phyloP scores from a whole-genome alignment of 371 early-diverging fungal species.

The Dichotomocladium elegans region DNA sequence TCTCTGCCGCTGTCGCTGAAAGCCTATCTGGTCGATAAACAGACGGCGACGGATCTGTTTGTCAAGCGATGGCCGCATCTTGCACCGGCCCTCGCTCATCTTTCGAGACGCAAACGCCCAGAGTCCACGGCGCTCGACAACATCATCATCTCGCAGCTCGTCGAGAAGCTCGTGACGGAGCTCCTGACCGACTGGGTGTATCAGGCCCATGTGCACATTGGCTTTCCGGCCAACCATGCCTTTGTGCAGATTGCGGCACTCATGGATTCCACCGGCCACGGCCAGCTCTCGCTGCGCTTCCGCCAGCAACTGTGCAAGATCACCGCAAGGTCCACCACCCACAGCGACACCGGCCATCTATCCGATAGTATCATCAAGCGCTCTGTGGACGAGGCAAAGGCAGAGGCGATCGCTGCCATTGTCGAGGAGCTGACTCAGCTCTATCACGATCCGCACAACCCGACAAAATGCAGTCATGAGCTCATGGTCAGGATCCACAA shows the following conservation, averaged over 20 bases:
- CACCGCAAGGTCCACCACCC: conserved; percentile 20
- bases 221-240: conserved; percentile 33
- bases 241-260: conserved; percentile 31
- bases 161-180: conserved; percentile 37
- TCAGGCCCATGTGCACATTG: conserved; percentile 24
- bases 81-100: too few relatives aligned
- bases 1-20: conserved; percentile 33
- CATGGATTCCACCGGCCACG: conserved; percentile 30
- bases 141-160: conserved; percentile 29
- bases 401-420: conserved; percentile 21
- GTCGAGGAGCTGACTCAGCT: conserved; percentile 20
- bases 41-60: conserved; percentile 20
- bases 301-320: conserved; percentile 37
- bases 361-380: too few relatives aligned
- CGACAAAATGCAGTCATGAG: conserved; percentile 13
- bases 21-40: conserved; percentile 24
- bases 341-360: conserved; percentile 16
- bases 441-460: conserved; percentile 19
- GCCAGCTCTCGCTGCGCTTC: conserved; percentile 30
- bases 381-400: conserved; percentile 1
- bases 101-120: too few relatives aligned
- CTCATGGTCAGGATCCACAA: too few relatives aligned
- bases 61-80: conserved; percentile 22
- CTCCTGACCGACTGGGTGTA: conserved; percentile 26
- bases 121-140: conserved; percentile 4